Percentiles rank a stretch among this genome's conserved stretches.
Evolutionary conservation across 2,329 filamentous ascomycete genomes (phyloP).

Genomic region (Coleophoma crateriformis): DNA sequence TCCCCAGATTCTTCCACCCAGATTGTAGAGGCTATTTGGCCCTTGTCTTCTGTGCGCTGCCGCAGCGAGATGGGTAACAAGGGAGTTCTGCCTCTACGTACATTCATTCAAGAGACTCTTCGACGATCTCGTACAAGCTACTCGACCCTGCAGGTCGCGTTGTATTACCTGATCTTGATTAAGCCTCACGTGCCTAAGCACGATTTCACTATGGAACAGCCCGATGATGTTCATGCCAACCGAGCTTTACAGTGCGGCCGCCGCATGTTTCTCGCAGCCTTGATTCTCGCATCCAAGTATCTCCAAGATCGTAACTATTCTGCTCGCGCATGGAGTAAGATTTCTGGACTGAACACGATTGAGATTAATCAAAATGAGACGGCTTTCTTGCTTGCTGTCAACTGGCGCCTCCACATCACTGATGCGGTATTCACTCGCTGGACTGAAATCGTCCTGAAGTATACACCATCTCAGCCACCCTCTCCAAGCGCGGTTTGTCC

Average conservation of each 20-base stretch:
- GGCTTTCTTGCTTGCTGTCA: slow-evolving; percentile 81
- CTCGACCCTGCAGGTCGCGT: slow-evolving; percentile 90
- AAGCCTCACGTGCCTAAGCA: slow-evolving; percentile 80
- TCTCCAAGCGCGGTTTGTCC: slow-evolving; percentile 37
- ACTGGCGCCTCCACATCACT: slow-evolving; percentile 92
- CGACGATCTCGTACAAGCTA: slow-evolving; percentile 94
- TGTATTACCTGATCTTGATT: slow-evolving; percentile 94
- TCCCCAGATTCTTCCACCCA: slow-evolving; percentile 87
- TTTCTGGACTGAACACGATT: slow-evolving; percentile 85
- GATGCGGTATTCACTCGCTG: slow-evolving; percentile 86
- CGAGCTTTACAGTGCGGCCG: slow-evolving; percentile 90
- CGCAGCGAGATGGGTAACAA: slow-evolving; percentile 67
- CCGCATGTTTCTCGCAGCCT: slow-evolving; percentile 91
- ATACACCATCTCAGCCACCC: slow-evolving; percentile 55
- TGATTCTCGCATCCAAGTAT: slow-evolving; percentile 97
- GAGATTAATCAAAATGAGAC: slow-evolving; percentile 98
- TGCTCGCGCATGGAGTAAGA: slow-evolving; percentile 96
- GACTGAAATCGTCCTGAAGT: slow-evolving; percentile 86
- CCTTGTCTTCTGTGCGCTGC: slow-evolving; percentile 75
- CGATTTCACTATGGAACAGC: slow-evolving; percentile 84
- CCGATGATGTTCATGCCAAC: slow-evolving; percentile 62
- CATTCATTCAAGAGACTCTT: slow-evolving; percentile 96
- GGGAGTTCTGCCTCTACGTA: slow-evolving; percentile 81
- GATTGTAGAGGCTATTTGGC: slow-evolving; percentile 97
- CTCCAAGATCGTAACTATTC: slow-evolving; percentile 98